These are phyloP conservation scores for Ophiostoma quercus DNA, from an alignment of 2,329 filamentous ascomycete genomes.

Conservation along the genomic window DNA sequence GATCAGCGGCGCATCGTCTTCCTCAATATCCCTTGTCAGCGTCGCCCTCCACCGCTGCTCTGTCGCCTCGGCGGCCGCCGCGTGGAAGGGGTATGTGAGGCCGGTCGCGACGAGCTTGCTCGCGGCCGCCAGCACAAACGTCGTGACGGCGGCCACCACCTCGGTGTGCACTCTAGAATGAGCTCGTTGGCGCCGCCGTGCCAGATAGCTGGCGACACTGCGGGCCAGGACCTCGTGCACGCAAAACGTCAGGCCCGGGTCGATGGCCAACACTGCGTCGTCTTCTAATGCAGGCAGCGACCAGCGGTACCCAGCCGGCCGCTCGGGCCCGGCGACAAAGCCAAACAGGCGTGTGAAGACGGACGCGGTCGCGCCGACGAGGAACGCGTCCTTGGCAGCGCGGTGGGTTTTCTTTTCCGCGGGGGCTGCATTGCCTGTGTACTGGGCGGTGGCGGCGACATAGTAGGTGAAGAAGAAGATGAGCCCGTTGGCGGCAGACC, in stretches of 20 bases:
- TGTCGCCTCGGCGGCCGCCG: constrained; percentile 45
- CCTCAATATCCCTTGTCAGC: background rate
- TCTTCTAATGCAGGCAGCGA: constrained; percentile 74
- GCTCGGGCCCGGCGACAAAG: background rate
- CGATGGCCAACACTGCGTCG: constrained; percentile 71
- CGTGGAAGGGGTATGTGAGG: constrained; percentile 78
- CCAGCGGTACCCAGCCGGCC: constrained; percentile 26
- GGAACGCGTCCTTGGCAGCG: constrained; percentile 32
- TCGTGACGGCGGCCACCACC: constrained; percentile 31
- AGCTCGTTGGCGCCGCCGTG: constrained; percentile 31
- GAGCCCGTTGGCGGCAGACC: constrained; percentile 60
- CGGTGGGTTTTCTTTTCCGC: background rate
- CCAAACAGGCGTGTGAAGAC: constrained; percentile 45
- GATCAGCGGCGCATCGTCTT: constrained; percentile 1
- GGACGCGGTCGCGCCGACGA: constrained; percentile 35
- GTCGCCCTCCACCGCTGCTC: background rate
- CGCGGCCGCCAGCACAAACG: constrained; percentile 58
- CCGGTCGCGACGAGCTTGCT: constrained; percentile 74
- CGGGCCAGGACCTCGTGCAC: constrained; percentile 59
- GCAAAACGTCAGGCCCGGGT: constrained; percentile 81
- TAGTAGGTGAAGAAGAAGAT: constrained; percentile 78
- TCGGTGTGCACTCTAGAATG: constrained; percentile 28
- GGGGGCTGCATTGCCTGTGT: background rate
- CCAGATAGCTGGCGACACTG: background rate
- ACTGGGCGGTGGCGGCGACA: constrained; percentile 39